Percentiles rank a stretch among this genome's conserved stretches.
phyloP scores from a whole-genome alignment of 192 early-diverging fungal species.

The Coemansia sp. region DNA sequence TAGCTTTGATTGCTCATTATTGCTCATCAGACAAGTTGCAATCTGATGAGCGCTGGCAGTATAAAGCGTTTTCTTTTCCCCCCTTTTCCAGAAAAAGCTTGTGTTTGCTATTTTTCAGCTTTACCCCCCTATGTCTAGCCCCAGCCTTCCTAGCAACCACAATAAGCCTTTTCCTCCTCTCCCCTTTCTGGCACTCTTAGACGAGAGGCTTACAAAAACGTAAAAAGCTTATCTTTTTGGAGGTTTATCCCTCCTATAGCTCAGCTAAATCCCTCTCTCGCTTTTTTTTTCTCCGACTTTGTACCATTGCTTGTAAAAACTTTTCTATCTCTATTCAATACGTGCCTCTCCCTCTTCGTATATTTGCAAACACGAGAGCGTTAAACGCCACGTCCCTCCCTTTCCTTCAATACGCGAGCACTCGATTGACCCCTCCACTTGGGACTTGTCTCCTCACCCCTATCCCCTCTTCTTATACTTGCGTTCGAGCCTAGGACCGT shows the following conservation, averaged over 20 bases:
- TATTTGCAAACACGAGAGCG: constrained; percentile 1
- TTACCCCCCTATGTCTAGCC: not conserved
- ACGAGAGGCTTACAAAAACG: not conserved
- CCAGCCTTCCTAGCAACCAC: not conserved
- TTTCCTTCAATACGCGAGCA: not conserved
- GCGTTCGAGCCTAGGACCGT: not conserved
- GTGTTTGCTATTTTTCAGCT: not conserved
- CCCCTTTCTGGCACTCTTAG: not conserved
- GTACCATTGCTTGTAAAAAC: constrained; percentile 2
- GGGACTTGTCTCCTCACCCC: not conserved
- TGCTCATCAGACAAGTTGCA: not conserved
- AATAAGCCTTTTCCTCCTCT: not conserved
- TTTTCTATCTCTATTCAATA: constrained; percentile 3
- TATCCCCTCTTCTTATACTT: not conserved
- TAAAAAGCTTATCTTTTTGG: not conserved
- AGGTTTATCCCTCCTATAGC: not conserved
- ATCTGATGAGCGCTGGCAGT: not conserved
- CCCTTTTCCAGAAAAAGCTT: not conserved
- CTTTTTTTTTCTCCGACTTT: not conserved
- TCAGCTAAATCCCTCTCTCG: not conserved
- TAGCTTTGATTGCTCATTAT: not conserved
- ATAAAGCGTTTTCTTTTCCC: not conserved
- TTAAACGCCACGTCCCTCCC: not conserved
- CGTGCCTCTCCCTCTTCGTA: not conserved
- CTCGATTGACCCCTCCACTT: not conserved